Conservation (phyloP, 192 early-diverging fungal species). For the Coemansia sp. region DNA sequence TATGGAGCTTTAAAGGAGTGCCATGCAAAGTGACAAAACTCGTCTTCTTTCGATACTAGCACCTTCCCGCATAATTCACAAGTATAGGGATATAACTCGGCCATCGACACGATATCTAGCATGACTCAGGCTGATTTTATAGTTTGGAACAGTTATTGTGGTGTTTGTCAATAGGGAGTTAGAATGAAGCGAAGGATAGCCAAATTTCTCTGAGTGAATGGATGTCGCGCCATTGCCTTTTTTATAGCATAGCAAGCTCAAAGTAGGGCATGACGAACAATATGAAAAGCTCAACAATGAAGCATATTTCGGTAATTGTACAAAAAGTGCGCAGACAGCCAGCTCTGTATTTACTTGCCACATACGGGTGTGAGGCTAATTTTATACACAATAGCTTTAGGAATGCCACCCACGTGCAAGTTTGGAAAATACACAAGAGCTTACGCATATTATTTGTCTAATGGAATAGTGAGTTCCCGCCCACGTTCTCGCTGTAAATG, state of each 20-base stretch:
- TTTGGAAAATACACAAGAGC: neutral
- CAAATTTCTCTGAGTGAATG: neutral
- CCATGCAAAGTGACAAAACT: neutral
- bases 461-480: too few relatives aligned
- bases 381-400: too few relatives aligned
- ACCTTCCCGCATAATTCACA: neutral
- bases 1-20: too few relatives aligned
- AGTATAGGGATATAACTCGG: neutral
- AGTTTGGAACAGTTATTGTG: too few relatives aligned
- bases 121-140: neutral
- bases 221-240: neutral
- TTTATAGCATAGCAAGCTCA: neutral
- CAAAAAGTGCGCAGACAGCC: neutral
- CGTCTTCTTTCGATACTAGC: neutral
- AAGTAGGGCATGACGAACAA: too few relatives aligned
- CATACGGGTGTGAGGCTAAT: too few relatives aligned
- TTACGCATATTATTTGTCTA: neutral
- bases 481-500: too few relatives aligned
- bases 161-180: too few relatives aligned
- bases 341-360: too few relatives aligned
- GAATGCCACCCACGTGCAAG: neutral
- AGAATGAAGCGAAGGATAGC: neutral
- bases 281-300: too few relatives aligned
- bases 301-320: neutral
- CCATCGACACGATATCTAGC: neutral